phyloP scores from a whole-genome alignment of 2,329 filamentous ascomycete genomes.

The Aspergillus uvarum region DNA sequence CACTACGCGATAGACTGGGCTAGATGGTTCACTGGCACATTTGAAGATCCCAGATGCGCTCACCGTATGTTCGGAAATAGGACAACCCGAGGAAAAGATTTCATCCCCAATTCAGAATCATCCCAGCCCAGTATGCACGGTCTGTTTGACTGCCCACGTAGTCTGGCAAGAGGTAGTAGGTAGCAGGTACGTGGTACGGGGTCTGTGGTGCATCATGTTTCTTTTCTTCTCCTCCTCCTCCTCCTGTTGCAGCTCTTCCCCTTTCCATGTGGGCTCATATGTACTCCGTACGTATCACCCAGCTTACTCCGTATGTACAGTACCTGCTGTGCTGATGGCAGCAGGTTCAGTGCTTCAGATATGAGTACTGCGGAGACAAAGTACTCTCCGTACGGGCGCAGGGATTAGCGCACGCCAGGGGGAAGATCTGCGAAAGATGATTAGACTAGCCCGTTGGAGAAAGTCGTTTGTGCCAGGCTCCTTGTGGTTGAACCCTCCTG shows the following conservation, averaged over 20 bases:
- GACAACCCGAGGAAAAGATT: conserved; percentile 1
- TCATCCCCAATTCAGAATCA: neutral
- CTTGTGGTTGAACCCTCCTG: too few species aligned
- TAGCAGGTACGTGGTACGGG: neutral
- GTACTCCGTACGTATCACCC: too few species aligned
- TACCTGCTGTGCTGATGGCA: neutral
- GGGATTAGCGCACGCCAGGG: neutral
- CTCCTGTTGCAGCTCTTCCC: neutral
- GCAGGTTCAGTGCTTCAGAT: neutral
- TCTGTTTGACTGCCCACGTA: conserved; percentile 3
- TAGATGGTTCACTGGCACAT: neutral
- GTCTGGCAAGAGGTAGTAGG: neutral
- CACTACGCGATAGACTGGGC: neutral
- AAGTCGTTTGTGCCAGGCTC: neutral
- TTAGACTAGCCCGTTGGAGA: neutral
- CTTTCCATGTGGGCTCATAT: neutral
- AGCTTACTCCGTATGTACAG: neutral
- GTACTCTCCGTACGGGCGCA: neutral
- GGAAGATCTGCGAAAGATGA: neutral
- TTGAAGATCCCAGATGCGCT: neutral
- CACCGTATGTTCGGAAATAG: conserved; percentile 2
- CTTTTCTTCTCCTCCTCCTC: neutral
- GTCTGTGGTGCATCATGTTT: neutral
- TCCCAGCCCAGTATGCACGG: neutral
- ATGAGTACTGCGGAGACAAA: neutral